Percentiles rank a stretch among this genome's conserved stretches.
Evolutionary conservation across 225 moss, liverwort and hornwort genomes (phyloP).

Genomic region (Asterella californica): DNA sequence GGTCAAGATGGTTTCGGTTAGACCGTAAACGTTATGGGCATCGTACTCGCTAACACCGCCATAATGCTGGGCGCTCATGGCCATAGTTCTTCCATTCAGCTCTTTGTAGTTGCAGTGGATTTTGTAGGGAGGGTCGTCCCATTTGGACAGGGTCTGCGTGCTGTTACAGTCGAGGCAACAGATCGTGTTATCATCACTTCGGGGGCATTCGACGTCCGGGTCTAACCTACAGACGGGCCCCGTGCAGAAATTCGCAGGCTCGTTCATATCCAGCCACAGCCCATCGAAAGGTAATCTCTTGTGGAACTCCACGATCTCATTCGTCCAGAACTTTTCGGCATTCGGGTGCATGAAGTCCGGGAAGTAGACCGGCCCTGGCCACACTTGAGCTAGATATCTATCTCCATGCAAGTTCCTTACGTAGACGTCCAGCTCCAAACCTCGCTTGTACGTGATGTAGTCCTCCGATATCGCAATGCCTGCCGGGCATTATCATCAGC

Average conservation of each 20-base stretch:
- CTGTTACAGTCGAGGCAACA: slow-evolving; percentile 52
- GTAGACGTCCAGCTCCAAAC: slow-evolving; percentile 61
- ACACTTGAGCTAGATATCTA: slow-evolving; percentile 75
- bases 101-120: slow-evolving; percentile 49
- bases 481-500: slow-evolving; percentile 25
- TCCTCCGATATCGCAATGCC: slow-evolving; percentile 62
- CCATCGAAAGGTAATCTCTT: slow-evolving; percentile 68
- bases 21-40: slow-evolving; percentile 73
- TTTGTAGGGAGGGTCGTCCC: slow-evolving; percentile 68
- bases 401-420: slow-evolving; percentile 59
- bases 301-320: slow-evolving; percentile 59
- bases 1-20: slow-evolving; percentile 62
- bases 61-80: slow-evolving; percentile 57
- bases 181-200: slow-evolving; percentile 26
- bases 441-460: slow-evolving; percentile 56
- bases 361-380: slow-evolving; percentile 86
- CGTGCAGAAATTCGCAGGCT: slow-evolving; percentile 83
- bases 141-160: slow-evolving; percentile 20
- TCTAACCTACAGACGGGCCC: slow-evolving; percentile 54
- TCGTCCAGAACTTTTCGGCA: slow-evolving; percentile 66
- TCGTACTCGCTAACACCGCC: slow-evolving; percentile 73
- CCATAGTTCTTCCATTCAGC: slow-evolving; percentile 59
- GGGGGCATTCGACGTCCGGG: slow-evolving; percentile 31
- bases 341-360: slow-evolving; percentile 83
- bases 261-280: slow-evolving; percentile 96